Base-by-base conservation (phyloP, 1,139 yeast genomes). In the Pichia sp. region DNA sequence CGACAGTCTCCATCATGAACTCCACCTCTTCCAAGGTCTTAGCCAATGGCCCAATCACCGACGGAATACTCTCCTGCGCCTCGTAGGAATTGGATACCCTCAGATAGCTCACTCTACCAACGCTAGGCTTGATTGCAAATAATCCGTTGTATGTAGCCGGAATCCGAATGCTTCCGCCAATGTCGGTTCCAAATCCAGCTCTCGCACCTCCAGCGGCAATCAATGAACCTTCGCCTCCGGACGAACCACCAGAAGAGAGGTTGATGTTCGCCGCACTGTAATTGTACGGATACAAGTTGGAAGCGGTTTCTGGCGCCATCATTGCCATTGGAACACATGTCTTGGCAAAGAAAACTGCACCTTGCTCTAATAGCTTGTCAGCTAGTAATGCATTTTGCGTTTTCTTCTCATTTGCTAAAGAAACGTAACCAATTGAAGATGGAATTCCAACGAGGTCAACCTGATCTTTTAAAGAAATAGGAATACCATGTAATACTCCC, bases 401-500 rank as follows among this genome's bases (percentile, higher is more conserved):
- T 32, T 49, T 55, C 44, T 74, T 74, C 23, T 59, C 65, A 56
- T 61, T 69, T 49, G 60, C 67, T 48, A 59, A 62, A 47, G 64
- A 70, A 5, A 76, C 74, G 57, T 69, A 76, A 13, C 82, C 83
- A 52, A 76, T 67, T 0, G 76, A 64, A 0, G 80, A 68, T 51
- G 72, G 78, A 1, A 71, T 51, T 0, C 82, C 82, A 51, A 67
- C 70, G 6, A 78, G 59, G 52, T 77, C 75, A 49, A 78, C 69
- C 56, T 77, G 78, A 56, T 79, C 84, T 59, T 78, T 77, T 54
- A 84, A 63, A 4, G 87, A 80, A 41, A 85, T 72, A 8, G 90
- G 90, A 55, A 85, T 68, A 1, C 90, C 90, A 53, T 85, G 88
- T 43, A 85, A 68, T 3, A 85, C 82, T 13, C 86, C 85, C 6